Evolutionary conservation across 106 monocot species (phyloP).

Genomic region (Cymbidium sinense): DNA sequence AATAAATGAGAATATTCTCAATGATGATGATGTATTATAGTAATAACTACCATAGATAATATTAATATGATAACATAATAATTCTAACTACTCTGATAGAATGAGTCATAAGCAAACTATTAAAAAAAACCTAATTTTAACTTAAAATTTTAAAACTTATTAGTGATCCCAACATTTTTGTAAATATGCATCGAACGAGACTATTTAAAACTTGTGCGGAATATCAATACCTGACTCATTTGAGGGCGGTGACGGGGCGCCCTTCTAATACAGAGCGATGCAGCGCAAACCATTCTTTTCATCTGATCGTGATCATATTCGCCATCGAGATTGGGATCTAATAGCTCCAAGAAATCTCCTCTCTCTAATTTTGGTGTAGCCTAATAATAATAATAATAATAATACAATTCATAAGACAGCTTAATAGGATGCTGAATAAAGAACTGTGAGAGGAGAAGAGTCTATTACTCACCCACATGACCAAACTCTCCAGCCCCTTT

Average conservation of each 20-base stretch:
- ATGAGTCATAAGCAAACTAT: too few relatives aligned
- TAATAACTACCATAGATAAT: too few relatives aligned
- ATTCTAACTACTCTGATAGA: too few relatives aligned
- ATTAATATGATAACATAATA: too few relatives aligned
- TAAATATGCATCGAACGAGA: not conserved
- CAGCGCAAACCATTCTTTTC: constrained; percentile 51
- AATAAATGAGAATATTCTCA: too few relatives aligned
- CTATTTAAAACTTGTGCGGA: not conserved
- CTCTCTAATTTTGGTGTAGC: constrained; percentile 49
- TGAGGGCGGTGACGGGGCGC: constrained; percentile 59
- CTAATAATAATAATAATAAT: constrained; percentile 33
- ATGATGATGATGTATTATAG: too few relatives aligned
- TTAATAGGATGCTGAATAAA: not conserved
- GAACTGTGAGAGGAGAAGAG: not conserved
- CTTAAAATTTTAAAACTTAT: too few relatives aligned
- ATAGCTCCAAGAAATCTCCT: constrained; percentile 44
- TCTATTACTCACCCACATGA: constrained; percentile 66
- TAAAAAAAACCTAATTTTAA: too few relatives aligned
- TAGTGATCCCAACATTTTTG: too few relatives aligned
- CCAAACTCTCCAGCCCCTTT: constrained; percentile 69
- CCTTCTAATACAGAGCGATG: constrained; percentile 64
- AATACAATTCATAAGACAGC: not conserved
- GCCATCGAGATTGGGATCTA: constrained; percentile 55
- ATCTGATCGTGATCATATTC: constrained; percentile 50
- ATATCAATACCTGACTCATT: constrained; percentile 51